Base-by-base conservation (phyloP, 2,329 filamentous ascomycete species). In the Coniochaeta sp. region DNA sequence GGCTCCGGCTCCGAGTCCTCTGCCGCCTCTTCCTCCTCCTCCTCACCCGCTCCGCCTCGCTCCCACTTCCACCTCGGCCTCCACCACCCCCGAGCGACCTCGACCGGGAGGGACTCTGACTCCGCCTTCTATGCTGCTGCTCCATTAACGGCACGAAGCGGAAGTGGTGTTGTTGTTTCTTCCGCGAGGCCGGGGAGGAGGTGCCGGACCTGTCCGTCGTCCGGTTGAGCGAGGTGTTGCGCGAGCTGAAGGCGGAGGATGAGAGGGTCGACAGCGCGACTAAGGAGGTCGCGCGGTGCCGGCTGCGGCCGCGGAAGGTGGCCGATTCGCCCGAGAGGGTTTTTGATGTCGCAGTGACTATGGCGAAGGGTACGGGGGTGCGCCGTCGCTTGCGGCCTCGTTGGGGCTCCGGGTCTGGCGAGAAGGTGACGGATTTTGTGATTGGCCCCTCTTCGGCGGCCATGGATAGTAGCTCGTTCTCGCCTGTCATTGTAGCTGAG, bases 241-340 rank as follows among this genome's bases (percentile, higher is more conserved):
- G 56, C 10, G 67, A 64, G 26, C 60, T 51, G 26, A 62, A 53
- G 42, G 56, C 54, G 13, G 63, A 62, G 24, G 61, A n/a, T n/a
- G n/a, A 51, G 24, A 62, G 53, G 46, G 56, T 54, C 12, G 63
- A 62, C 30, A 57, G 32, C 46, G 66, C 60, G 9, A 67, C 30
- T 38, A 65, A 56, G 18, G 67, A 68, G 7, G 62, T 63, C 14
- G 70, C 72, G 30, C 71, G 69, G 52, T 68, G 59, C 16, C 70
- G 63, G 51, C 65, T 65, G n/a, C 71, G 69, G 16, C 71, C 71
- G 32, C 71, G 67, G 49, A 70, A 67, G 2, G 67, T 71, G 50
- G 66, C 64, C 38, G 70, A 71, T 42, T 69, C 67, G 31, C 63
- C 60, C 5, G 70, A 68, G 4, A 64, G 59, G n/a, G 63, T 53